These are phyloP conservation scores for Albizia julibrissin DNA, from an alignment of 306 rosid species.

Conservation along the genomic window DNA sequence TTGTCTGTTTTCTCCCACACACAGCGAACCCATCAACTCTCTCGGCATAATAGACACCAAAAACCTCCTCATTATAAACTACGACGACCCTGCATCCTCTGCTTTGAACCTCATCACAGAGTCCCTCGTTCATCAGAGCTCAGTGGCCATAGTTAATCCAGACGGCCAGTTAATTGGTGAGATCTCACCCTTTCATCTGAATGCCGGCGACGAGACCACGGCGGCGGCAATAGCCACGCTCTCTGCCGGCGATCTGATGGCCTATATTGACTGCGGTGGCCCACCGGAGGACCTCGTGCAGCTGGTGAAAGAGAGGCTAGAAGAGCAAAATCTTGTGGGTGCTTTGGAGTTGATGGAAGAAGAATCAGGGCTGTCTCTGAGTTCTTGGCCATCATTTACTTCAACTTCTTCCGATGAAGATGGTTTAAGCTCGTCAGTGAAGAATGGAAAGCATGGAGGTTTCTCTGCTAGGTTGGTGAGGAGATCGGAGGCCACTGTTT, in stretches of 20 bases:
- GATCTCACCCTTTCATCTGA: slow-evolving; percentile 68
- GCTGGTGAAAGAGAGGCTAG: slow-evolving; percentile 61
- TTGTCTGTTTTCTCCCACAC: slow-evolving; percentile 54
- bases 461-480: slow-evolving; percentile 59
- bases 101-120: slow-evolving; percentile 56
- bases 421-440: slow-evolving; percentile 33
- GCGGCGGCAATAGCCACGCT: slow-evolving; percentile 63
- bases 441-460: slow-evolving; percentile 54
- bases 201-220: slow-evolving; percentile 55
- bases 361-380: slow-evolving; percentile 47
- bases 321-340: slow-evolving; percentile 44
- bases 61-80: slow-evolving; percentile 47
- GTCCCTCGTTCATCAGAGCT: slow-evolving; percentile 53
- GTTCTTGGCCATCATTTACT: slow-evolving; percentile 56
- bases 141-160: slow-evolving; percentile 66
- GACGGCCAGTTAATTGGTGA: slow-evolving; percentile 64
- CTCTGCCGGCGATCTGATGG: slow-evolving; percentile 75
- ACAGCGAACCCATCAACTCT: slow-evolving; percentile 52
- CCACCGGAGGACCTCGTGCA: slow-evolving; percentile 80
- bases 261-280: slow-evolving; percentile 63
- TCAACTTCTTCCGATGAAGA: slow-evolving; percentile 84
- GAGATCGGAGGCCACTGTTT: slow-evolving; percentile 71
- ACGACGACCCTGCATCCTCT: slow-evolving; percentile 67
- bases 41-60: slow-evolving; percentile 53
- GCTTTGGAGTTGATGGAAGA: slow-evolving; percentile 66